phyloP scores from a whole-genome alignment of 805 yeast genomes.

The Suhomyces emberorum region DNA sequence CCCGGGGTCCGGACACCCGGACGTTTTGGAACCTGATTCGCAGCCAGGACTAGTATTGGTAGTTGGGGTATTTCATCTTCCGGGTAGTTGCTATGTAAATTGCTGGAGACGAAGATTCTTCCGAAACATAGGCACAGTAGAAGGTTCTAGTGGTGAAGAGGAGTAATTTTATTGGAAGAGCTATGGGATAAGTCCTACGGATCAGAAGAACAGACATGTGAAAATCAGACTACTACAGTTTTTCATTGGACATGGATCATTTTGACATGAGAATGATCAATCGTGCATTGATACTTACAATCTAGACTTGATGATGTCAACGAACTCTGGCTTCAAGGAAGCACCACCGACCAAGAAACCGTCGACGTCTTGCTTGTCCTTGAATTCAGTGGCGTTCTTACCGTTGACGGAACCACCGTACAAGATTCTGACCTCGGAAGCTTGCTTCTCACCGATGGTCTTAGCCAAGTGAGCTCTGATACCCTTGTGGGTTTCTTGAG shows the following conservation, averaged over 20 bases:
- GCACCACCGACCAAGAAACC: slow-evolving; percentile 99
- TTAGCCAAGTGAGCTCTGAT: slow-evolving; percentile 80
- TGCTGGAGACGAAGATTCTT: no score
- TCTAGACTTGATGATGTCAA: slow-evolving; percentile 92
- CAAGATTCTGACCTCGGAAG: slow-evolving; percentile 80
- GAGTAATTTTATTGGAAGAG: no score
- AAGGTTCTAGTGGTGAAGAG: no score
- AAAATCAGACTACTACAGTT: no score
- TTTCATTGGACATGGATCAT: background rate
- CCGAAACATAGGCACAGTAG: no score
- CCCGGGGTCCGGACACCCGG: background rate
- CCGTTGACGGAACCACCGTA: slow-evolving; percentile 99
- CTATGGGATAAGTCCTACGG: no score
- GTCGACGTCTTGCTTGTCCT: slow-evolving; percentile 89
- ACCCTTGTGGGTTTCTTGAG: slow-evolving; percentile 88
- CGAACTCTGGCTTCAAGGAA: slow-evolving; percentile 95
- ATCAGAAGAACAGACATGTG: no score
- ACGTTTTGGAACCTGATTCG: no score
- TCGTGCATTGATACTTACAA: slow-evolving; percentile 48
- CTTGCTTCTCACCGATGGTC: slow-evolving; percentile 75
- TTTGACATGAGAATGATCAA: no score
- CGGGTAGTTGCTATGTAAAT: no score
- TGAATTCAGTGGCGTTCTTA: slow-evolving; percentile 84
- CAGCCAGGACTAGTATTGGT: no score
- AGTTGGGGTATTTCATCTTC: no score